These are phyloP conservation scores for Avena eriantha DNA, from an alignment of 176 grass and related monocot species.

Conservation along the genomic window DNA sequence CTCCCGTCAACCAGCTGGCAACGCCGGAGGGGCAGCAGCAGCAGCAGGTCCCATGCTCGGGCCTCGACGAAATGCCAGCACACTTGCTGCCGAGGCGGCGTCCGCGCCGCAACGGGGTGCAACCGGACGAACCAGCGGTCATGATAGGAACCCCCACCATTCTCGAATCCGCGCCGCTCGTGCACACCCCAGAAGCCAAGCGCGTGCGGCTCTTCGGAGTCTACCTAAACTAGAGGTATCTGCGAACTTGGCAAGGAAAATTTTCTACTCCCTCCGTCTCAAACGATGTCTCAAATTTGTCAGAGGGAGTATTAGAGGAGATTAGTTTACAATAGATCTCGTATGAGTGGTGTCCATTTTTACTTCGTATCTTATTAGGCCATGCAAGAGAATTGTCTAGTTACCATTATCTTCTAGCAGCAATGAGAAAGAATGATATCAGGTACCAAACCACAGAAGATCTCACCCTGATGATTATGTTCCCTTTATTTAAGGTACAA, in stretches of 20 bases:
- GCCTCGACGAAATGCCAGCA: not conserved
- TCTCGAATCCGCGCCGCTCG: conserved; percentile 50
- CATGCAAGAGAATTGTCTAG: not conserved
- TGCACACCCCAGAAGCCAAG: conserved; percentile 26
- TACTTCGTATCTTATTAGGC: not conserved
- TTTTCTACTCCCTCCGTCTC: not conserved
- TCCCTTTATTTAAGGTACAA: not conserved
- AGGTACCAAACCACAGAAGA: not conserved
- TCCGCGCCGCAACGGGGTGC: not conserved
- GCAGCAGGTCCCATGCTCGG: not conserved
- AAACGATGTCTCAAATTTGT: too few species aligned
- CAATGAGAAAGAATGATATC: not conserved
- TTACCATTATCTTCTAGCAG: not conserved
- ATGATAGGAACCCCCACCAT: conserved; percentile 28
- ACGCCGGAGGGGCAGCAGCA: not conserved
- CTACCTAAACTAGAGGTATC: conserved; percentile 19
- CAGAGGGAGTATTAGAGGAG: not conserved
- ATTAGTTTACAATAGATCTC: not conserved
- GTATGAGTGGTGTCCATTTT: not conserved
- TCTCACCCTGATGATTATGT: not conserved
- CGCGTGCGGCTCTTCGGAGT: conserved; percentile 67
- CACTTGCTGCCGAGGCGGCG: not conserved
- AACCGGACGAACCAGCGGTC: not conserved
- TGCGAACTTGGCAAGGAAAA: not conserved
- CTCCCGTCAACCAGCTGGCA: not conserved